Percentiles rank a stretch among this genome's conserved stretches.
These are phyloP conservation scores for Candida dendrica DNA, from an alignment of 805 yeast species.

Conservation along the genomic window DNA sequence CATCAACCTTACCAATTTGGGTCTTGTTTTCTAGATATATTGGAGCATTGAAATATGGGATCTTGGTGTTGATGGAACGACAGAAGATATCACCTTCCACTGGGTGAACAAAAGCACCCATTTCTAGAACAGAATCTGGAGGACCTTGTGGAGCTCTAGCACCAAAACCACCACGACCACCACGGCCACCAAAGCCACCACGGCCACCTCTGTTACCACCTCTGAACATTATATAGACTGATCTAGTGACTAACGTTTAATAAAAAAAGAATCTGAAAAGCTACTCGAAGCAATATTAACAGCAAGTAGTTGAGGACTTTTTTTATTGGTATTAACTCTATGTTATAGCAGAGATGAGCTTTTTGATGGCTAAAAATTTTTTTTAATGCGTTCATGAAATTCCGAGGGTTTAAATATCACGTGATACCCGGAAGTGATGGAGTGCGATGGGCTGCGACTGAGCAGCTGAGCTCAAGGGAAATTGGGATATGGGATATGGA, in stretches of 20 bases:
- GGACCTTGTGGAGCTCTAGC: conserved; percentile 87
- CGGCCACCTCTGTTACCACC: conserved; percentile 62
- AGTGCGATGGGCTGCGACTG: no score
- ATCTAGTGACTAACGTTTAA: not conserved
- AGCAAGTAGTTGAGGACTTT: not conserved
- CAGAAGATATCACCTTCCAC: conserved; percentile 98
- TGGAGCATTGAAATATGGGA: conserved; percentile 98
- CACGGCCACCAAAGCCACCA: conserved; percentile 58
- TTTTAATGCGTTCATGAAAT: not conserved
- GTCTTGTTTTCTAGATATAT: conserved; percentile 94
- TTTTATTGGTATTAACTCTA: not conserved
- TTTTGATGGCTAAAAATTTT: not conserved
- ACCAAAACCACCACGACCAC: conserved; percentile 48
- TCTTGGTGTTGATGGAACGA: conserved; percentile 86
- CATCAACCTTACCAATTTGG: conserved; percentile 95
- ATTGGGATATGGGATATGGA: no score
- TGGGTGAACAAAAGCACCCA: conserved; percentile 88
- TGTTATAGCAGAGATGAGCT: not conserved
- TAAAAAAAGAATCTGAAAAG: not conserved
- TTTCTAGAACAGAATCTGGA: conserved; percentile 88
- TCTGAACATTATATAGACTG: conserved; percentile 21
- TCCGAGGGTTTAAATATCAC: not conserved
- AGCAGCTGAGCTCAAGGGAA: no score
- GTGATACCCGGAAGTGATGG: not conserved
- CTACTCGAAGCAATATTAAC: not conserved